These are phyloP conservation scores for Monosporozyma aerobia DNA, from an alignment of 805 yeast species.

Conservation along the genomic window DNA sequence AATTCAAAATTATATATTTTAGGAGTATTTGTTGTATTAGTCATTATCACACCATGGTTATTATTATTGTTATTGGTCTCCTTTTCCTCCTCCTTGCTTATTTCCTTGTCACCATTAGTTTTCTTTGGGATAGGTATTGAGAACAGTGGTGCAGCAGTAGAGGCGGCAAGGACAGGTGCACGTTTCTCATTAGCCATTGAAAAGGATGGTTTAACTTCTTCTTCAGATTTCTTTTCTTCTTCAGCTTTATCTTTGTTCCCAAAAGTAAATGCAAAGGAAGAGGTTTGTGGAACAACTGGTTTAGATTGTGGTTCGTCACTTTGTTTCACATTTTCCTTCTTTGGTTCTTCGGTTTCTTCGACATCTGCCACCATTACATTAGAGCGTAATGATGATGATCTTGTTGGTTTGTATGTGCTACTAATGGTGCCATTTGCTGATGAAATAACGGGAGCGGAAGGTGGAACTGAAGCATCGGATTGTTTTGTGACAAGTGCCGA, in stretches of 20 bases:
- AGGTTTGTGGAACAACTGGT: conserved; percentile 4
- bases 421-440: neutral
- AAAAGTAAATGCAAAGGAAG: conserved; percentile 9
- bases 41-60: neutral
- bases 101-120: neutral
- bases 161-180: neutral
- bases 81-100: neutral
- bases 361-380: conserved; percentile 21
- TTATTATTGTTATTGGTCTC: neutral
- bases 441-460: neutral
- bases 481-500: conserved; percentile 8
- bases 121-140: neutral
- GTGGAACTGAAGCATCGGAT: neutral
- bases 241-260: neutral
- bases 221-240: neutral
- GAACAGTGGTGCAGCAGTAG: neutral
- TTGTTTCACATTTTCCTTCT: neutral
- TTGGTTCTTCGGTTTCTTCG: neutral
- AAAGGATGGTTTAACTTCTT: neutral
- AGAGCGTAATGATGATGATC: conserved; percentile 32
- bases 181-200: neutral
- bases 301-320: neutral
- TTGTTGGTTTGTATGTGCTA: conserved; percentile 27
- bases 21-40: neutral
- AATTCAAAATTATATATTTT: conserved; percentile 10